These are phyloP conservation scores for Cladosporium cucumerinum DNA, from an alignment of 2,329 filamentous ascomycete species.

Conservation along the genomic window DNA sequence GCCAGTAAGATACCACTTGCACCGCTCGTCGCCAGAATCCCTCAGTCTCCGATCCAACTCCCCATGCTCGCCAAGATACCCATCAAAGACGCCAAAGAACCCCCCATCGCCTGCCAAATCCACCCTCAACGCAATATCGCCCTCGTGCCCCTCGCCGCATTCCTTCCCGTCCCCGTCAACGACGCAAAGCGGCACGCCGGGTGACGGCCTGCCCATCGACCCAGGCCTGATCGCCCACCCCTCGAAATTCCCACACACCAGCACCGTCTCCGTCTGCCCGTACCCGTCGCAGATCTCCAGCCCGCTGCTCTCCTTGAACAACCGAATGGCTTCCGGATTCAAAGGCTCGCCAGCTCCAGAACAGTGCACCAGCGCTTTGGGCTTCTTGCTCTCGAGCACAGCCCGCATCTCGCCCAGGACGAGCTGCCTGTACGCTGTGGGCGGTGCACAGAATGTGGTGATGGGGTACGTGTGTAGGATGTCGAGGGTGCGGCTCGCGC, in stretches of 20 bases:
- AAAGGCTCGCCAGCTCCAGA: constrained; percentile 41
- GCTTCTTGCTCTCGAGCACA: constrained; percentile 30
- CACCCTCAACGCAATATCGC: constrained; percentile 37
- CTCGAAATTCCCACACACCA: constrained; percentile 41
- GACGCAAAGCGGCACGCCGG: constrained; percentile 37
- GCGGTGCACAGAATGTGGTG: constrained; percentile 42
- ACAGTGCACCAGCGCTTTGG: constrained; percentile 36
- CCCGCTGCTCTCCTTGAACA: constrained; percentile 37
- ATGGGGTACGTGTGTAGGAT: constrained; percentile 39
- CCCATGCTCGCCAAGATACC: constrained; percentile 28
- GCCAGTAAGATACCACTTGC: constrained; percentile 38
- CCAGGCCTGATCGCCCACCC: constrained; percentile 36
- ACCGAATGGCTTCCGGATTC: constrained; percentile 39
- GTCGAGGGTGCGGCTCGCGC: constrained; percentile 30
- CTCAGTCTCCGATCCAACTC: constrained; percentile 24
- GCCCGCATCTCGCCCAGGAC: constrained; percentile 35
- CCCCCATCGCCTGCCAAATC: constrained; percentile 21
- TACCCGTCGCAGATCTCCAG: constrained; percentile 42
- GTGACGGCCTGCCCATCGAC: constrained; percentile 41
- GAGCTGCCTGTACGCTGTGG: constrained; percentile 41
- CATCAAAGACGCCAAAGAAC: constrained; percentile 32
- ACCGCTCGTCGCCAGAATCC: constrained; percentile 1
- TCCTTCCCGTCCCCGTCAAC: constrained; percentile 34
- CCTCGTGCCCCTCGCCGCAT: constrained; percentile 31
- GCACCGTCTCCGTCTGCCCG: constrained; percentile 41